These are phyloP conservation scores for Cryphonectria japonica DNA, from an alignment of 2,329 filamentous ascomycete species.

Conservation along the genomic window DNA sequence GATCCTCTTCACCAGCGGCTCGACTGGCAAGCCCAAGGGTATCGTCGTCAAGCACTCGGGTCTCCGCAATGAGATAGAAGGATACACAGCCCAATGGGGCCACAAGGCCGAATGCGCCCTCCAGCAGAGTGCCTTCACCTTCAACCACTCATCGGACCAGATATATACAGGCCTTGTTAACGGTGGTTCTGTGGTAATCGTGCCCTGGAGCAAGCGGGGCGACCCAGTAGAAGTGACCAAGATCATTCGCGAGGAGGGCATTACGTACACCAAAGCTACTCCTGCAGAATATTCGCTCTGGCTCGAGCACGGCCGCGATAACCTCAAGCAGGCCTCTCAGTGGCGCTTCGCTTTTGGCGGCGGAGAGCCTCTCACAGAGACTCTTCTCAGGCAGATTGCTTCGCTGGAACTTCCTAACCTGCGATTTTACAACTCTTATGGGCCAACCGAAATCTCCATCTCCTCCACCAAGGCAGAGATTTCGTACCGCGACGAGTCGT, in stretches of 20 bases:
- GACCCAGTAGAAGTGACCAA: conserved; percentile 39
- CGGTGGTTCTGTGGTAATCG: conserved; percentile 40
- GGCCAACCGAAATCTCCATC: conserved; percentile 31
- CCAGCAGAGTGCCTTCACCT: conserved; percentile 42
- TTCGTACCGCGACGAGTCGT: background rate
- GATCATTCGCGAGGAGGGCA: conserved; percentile 36
- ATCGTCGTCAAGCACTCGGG: conserved; percentile 33
- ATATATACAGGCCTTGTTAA: conserved; percentile 37
- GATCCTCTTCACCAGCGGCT: conserved; percentile 36
- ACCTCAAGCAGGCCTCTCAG: conserved; percentile 27
- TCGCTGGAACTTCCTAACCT: background rate
- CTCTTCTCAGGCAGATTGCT: background rate
- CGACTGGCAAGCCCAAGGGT: conserved; percentile 41
- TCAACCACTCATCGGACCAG: conserved; percentile 41
- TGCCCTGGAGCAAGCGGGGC: conserved; percentile 34
- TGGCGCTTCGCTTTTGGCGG: conserved; percentile 40
- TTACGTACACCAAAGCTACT: conserved; percentile 41
- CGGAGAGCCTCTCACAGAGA: conserved; percentile 36
- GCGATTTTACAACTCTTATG: conserved; percentile 28
- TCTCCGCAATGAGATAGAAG: conserved; percentile 31
- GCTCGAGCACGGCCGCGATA: conserved; percentile 28
- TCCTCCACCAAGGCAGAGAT: conserved; percentile 10
- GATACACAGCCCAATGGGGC: conserved; percentile 23
- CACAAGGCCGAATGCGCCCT: conserved; percentile 35
- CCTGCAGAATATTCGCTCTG: conserved; percentile 42